Percentiles rank a stretch among this genome's conserved stretches.
These are phyloP conservation scores for Acorus calamus DNA, from an alignment of 106 monocot species.

Conservation along the genomic window DNA sequence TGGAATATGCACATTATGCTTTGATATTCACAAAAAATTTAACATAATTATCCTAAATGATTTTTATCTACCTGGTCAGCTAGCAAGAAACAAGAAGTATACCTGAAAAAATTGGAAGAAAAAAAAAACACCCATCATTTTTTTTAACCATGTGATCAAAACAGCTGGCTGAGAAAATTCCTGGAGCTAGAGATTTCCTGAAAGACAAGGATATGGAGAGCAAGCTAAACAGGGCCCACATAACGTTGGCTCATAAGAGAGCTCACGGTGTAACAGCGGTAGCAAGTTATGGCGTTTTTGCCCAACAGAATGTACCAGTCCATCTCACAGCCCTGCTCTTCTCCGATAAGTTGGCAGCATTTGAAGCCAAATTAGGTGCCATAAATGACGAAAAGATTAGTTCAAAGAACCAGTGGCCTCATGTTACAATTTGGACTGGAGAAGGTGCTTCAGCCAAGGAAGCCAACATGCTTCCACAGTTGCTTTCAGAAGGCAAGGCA, in stretches of 20 bases:
- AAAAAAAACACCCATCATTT: too few species aligned
- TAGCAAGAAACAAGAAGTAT: too few species aligned
- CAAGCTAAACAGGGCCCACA: constrained; percentile 51
- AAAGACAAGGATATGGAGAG: constrained; percentile 29
- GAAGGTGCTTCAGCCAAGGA: constrained; percentile 51
- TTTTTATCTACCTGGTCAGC: too few species aligned
- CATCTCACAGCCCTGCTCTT: constrained; percentile 61
- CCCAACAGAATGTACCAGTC: constrained; percentile 51
- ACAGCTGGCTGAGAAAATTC: constrained; percentile 45
- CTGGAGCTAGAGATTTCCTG: constrained; percentile 28
- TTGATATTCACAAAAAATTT: too few species aligned
- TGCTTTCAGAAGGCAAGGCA: constrained; percentile 62
- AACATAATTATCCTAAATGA: too few species aligned
- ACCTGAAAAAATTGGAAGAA: too few species aligned
- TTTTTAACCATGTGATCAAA: too few species aligned
- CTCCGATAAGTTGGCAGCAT: constrained; percentile 77
- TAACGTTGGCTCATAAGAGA: constrained; percentile 95
- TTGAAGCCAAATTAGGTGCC: constrained; percentile 54
- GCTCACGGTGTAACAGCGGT: constrained; percentile 76
- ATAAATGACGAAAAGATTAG: constrained; percentile 59
- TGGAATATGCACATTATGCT: too few species aligned
- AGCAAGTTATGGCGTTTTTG: constrained; percentile 57
- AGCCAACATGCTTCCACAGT: constrained; percentile 51
- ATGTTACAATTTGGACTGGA: constrained; percentile 80
- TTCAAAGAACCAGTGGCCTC: constrained; percentile 84